Conservation (phyloP, 2,329 filamentous ascomycete genomes). For the Byssothecium circinans region DNA sequence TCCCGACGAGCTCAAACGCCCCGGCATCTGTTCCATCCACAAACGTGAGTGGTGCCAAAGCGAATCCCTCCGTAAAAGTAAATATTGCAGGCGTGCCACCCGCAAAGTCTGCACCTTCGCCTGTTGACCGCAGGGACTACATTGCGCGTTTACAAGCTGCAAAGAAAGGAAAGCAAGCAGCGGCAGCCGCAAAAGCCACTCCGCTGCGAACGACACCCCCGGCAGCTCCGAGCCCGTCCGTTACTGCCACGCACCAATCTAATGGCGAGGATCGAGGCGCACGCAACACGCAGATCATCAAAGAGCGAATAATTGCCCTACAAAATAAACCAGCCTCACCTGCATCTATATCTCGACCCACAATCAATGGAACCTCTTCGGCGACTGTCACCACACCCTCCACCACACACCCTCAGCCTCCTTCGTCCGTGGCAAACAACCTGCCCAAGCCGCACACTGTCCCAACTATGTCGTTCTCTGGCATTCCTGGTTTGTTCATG, state of each 20-base stretch:
- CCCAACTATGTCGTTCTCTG: conserved; percentile 29
- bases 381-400: not conserved
- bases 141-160: conserved; percentile 76
- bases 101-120: conserved; percentile 38
- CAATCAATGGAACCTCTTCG: not conserved
- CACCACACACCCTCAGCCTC: conserved; percentile 1
- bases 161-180: conserved; percentile 61
- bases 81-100: conserved; percentile 19
- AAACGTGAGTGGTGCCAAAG: conserved; percentile 12
- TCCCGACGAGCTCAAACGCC: not conserved
- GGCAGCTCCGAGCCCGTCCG: conserved; percentile 11
- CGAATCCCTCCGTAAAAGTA: conserved; percentile 24
- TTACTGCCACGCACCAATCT: conserved; percentile 16
- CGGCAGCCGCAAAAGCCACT: conserved; percentile 22
- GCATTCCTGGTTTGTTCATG: conserved; percentile 59
- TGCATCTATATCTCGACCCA: not conserved
- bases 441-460: conserved; percentile 5
- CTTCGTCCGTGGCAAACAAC: conserved; percentile 7
- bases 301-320: conserved; percentile 75
- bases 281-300: conserved; percentile 73
- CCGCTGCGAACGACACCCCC: conserved; percentile 24
- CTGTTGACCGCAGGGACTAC: conserved; percentile 71
- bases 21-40: conserved; percentile 10
- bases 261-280: conserved; percentile 52
- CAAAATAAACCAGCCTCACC: conserved; percentile 20